Evolutionary conservation across 345 rosid genomes (phyloP).

Genomic region (Moricandia moricandioides): DNA sequence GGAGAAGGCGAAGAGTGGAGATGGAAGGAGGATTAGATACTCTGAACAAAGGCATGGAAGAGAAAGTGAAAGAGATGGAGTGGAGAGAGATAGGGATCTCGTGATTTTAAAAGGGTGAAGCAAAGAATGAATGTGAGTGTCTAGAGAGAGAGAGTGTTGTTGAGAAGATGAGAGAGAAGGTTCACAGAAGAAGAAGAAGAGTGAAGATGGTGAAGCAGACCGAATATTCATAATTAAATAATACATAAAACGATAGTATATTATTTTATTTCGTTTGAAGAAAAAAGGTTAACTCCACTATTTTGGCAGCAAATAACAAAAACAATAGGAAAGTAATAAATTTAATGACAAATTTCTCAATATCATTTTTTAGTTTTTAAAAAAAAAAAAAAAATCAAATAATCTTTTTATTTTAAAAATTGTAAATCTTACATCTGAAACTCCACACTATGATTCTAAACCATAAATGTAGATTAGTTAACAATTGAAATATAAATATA

Average conservation of each 20-base stretch:
- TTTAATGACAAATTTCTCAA: too few relatives aligned
- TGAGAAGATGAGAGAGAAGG: slow-evolving; percentile 33
- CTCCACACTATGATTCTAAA: too few relatives aligned
- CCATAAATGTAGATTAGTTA: too few relatives aligned
- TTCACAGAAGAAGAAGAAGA: slow-evolving; percentile 36
- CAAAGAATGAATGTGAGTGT: slow-evolving; percentile 60
- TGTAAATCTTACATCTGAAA: too few relatives aligned
- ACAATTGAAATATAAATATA: too few relatives aligned
- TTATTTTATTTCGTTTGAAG: slow-evolving; percentile 3
- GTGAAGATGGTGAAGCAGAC: slow-evolving; percentile 32
- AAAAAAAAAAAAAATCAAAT: too few relatives aligned
- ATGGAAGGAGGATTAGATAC: slow-evolving; percentile 22
- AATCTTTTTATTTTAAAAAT: too few relatives aligned
- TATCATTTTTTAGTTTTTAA: too few relatives aligned
- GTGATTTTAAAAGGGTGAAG: slow-evolving; percentile 62
- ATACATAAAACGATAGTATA: neutral
- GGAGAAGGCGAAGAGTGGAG: slow-evolving; percentile 31
- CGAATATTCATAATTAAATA: slow-evolving; percentile 14
- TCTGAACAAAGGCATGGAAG: slow-evolving; percentile 17
- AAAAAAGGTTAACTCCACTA: neutral
- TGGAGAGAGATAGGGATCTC: slow-evolving; percentile 49
- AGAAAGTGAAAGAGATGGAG: slow-evolving; percentile 34
- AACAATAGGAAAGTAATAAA: neutral
- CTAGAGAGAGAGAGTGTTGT: slow-evolving; percentile 34
- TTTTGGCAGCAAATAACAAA: neutral